phyloP scores from a whole-genome alignment of 176 grass and related monocot species.

The Phoenix dactylifera region DNA sequence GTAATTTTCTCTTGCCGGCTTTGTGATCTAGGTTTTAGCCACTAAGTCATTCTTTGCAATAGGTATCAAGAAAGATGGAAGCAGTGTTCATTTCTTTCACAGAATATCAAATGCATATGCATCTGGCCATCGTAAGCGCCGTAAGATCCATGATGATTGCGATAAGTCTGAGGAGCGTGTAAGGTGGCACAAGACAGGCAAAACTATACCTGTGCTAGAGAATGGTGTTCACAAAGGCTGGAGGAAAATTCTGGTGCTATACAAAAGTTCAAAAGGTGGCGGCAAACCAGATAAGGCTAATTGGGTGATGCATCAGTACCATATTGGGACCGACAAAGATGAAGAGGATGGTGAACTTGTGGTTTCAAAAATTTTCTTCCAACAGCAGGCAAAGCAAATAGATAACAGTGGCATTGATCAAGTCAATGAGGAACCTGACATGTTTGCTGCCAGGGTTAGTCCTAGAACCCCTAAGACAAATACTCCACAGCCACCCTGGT shows the following conservation, averaged over 20 bases:
- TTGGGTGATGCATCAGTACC: slow-evolving; percentile 96
- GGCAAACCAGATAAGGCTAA: slow-evolving; percentile 50
- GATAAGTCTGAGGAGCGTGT: slow-evolving; percentile 34
- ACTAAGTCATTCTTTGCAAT: not conserved
- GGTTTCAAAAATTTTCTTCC: slow-evolving; percentile 68
- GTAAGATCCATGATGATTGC: slow-evolving; percentile 26
- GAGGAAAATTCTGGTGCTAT: slow-evolving; percentile 95
- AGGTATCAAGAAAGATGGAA: slow-evolving; percentile 74
- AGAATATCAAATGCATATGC: slow-evolving; percentile 71
- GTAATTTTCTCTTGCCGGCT: not conserved
- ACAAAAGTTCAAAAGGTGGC: slow-evolving; percentile 41
- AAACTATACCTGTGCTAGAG: slow-evolving; percentile 44
- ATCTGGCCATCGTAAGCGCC: slow-evolving; percentile 60
- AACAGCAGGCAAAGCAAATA: slow-evolving; percentile 28
- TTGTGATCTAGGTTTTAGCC: not conserved
- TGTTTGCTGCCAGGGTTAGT: slow-evolving; percentile 34
- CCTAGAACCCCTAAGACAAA: slow-evolving; percentile 71
- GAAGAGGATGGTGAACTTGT: slow-evolving; percentile 60
- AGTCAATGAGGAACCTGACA: slow-evolving; percentile 21
- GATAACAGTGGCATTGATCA: slow-evolving; percentile 32
- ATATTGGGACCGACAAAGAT: slow-evolving; percentile 59
- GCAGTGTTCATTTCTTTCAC: slow-evolving; percentile 64
- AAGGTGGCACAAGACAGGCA: slow-evolving; percentile 93
- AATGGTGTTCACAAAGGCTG: slow-evolving; percentile 64
- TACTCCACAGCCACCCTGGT: slow-evolving; percentile 31